Evolutionary conservation across 139 green algal species (phyloP), one percentile per base, ranked within the genome.

Genomic region (Pseudopediastrum boryanum): DNA sequence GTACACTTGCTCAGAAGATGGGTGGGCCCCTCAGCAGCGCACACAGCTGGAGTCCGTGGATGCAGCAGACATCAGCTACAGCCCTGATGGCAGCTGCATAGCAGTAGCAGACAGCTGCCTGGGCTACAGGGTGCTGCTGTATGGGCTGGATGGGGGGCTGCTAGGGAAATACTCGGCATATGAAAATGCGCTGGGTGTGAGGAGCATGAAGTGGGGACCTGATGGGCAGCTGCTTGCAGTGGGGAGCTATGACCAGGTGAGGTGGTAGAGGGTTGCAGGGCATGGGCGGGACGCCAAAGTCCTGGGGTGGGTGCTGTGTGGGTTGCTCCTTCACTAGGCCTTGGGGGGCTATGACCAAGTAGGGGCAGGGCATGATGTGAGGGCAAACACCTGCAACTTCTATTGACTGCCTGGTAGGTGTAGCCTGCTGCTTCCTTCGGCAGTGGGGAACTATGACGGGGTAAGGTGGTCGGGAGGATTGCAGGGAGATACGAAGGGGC

Each of bases 181-280:
- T 43, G 25, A 31, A 29, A 77, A 90, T 64, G 86, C 68, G 1
- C 81, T 96, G 46, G 92, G 92, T 25, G 75, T 95, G 41, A 88
- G 90, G 71, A 43, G 58, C 35, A 74, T 89, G 4, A 51, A 75
- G 4, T 96, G 93, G 93, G 87, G 78, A 7, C 84, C 89, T 21
- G 83, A 69, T 21, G 92, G 91, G 10, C 84, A 95, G 64, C 54
- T 95, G 58, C 85, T 97, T 21, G 89, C 90, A 31, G 69, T 95
- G 25, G 93, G 93, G 13, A 92, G 84, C 59, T 94, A 87, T 70
- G 91, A 95, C 64, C 80, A 92, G 82, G 89, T 84, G 51, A 6
- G 78, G 23, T n/a, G n/a, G n/a, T n/a, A n/a, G n/a, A n/a, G n/a
- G n/a, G n/a, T n/a, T n/a, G n/a, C n/a, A n/a, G n/a, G n/a, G n/a